Evolutionary conservation across 177 flowering plant species (phyloP).

Genomic region (Vitis hybrid): DNA sequence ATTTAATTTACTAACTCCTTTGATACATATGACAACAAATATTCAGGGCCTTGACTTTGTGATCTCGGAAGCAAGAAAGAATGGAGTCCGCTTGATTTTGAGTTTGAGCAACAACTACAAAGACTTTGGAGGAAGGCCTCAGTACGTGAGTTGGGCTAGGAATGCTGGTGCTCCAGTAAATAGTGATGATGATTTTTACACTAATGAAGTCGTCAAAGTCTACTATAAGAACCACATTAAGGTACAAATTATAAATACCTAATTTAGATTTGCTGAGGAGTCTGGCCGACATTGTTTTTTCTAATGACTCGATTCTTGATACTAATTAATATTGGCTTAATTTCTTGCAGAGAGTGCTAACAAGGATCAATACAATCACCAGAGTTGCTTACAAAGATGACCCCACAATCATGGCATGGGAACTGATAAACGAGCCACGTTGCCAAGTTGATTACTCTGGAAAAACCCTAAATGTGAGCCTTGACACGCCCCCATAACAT

Average conservation of each 20-base stretch:
- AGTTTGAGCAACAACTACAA: conserved; percentile 58
- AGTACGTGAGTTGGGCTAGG: conserved; percentile 62
- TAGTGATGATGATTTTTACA: conserved; percentile 57
- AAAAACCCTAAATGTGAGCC: conserved; percentile 31
- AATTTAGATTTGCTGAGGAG: too few species aligned
- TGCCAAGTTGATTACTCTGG: conserved; percentile 52
- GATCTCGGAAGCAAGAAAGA: conserved; percentile 50
- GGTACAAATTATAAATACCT: conserved; percentile 22
- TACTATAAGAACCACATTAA: conserved; percentile 59
- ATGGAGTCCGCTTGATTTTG: conserved; percentile 45
- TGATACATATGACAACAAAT: too few species aligned
- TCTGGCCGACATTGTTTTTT: too few species aligned
- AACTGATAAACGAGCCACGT: conserved; percentile 77
- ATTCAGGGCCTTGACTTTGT: conserved; percentile 67
- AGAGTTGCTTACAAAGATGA: conserved; percentile 49
- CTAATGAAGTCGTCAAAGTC: conserved; percentile 37
- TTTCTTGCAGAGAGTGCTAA: conserved; percentile 43
- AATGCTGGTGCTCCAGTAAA: conserved; percentile 30
- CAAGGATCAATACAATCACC: conserved; percentile 54
- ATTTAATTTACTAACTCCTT: conserved; percentile 2
- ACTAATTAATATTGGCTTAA: background rate
- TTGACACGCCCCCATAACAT: background rate
- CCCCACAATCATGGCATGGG: conserved; percentile 69
- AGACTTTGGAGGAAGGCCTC: conserved; percentile 58
- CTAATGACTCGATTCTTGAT: background rate